Evolutionary conservation across 805 yeast species (phyloP), one percentile per base, ranked within the genome.

Genomic region (Wickerhamiella hasegawae): DNA sequence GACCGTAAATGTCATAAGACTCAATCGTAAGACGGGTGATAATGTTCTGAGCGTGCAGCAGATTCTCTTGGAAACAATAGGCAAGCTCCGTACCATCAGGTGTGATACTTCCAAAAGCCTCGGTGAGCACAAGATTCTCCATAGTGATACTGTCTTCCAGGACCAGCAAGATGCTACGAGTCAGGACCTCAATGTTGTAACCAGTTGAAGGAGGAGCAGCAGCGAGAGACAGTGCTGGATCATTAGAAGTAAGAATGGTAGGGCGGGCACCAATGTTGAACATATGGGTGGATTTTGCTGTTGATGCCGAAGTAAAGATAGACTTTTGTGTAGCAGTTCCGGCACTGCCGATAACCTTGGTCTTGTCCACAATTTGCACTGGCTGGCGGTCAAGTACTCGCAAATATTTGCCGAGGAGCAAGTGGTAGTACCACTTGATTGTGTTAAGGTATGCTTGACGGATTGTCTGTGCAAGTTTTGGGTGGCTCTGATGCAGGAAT

Each of bases 361-460:
- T 9, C 15, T 19, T 26, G 30, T 39, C 42, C n/a, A 28, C 28
- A 1, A 31, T 14, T 2, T 30, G 28, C 10, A 42, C 21, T 15
- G 45, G 44, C 37, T 42, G 48, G n/a, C 48, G 40, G 20, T 35
- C 39, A 14, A 47, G 37, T 44, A 43, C 42, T 20, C 49, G 38
- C 17, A 46, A 45, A 28, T 48, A 48, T 32, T 48, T 48, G 16
- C 76, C 73, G 49, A 85, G 87, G 45, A 79, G 70, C 38, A 77
- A 68, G 39, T 68, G 64, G 53, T 90, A 90, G 58, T 87, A 90
- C 98, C 98, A 90, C 47, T 70, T 64, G 81, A 90, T 85, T 2
- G 97, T 87, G 48, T 73, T 74, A 15, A 75, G 59, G 53, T 90
- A 90, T 0, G 96, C 97, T 46, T 69, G 68, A 36, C 73, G 66